A percentile compares a stretch with the other conserved stretches of the same genome.
Conservation (phyloP, 2,329 filamentous ascomycete species). For the Hysterium pulicare region DNA sequence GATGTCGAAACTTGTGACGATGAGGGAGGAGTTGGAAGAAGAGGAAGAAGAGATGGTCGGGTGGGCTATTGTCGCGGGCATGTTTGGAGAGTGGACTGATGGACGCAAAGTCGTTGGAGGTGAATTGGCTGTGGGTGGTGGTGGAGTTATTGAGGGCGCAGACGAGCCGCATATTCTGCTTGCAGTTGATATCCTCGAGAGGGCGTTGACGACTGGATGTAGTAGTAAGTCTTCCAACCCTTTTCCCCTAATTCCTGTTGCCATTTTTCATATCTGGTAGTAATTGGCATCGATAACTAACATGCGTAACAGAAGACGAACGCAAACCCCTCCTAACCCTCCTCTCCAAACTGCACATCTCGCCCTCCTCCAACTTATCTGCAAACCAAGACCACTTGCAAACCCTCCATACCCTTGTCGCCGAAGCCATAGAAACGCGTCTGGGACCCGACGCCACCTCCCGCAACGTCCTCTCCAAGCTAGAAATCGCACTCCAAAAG, state of each 20-base stretch:
- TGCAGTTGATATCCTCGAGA: conserved; percentile 72
- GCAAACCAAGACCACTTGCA: conserved; percentile 20
- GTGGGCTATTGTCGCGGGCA: conserved; percentile 72
- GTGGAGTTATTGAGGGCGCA: conserved; percentile 50
- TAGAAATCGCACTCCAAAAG: conserved; percentile 51
- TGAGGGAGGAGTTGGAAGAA: conserved; percentile 61
- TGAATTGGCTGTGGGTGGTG: conserved; percentile 36
- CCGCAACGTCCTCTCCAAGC: conserved; percentile 53
- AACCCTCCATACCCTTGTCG: conserved; percentile 44
- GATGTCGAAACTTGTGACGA: conserved; percentile 63
- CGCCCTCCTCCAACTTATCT: conserved; percentile 18
- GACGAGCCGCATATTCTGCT: conserved; percentile 79
- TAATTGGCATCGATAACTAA: conserved; percentile 27
- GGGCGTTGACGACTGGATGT: conserved; percentile 60
- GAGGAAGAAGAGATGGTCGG: conserved; percentile 72
- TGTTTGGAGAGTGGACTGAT: conserved; percentile 92
- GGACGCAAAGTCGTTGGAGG: conserved; percentile 72
- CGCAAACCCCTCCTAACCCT: conserved; percentile 75
- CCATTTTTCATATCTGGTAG: background rate
- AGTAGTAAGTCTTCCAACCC: conserved; percentile 54
- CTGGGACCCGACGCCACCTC: conserved; percentile 52
- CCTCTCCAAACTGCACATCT: conserved; percentile 75
- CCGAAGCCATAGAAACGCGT: conserved; percentile 47
- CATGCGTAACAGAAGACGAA: conserved; percentile 64
- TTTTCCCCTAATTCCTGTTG: conserved; percentile 10